Evolutionary conservation across 495 filamentous ascomycete genomes (phyloP), one percentile per base, ranked within the genome.

Genomic region (Penicillium canariense): DNA sequence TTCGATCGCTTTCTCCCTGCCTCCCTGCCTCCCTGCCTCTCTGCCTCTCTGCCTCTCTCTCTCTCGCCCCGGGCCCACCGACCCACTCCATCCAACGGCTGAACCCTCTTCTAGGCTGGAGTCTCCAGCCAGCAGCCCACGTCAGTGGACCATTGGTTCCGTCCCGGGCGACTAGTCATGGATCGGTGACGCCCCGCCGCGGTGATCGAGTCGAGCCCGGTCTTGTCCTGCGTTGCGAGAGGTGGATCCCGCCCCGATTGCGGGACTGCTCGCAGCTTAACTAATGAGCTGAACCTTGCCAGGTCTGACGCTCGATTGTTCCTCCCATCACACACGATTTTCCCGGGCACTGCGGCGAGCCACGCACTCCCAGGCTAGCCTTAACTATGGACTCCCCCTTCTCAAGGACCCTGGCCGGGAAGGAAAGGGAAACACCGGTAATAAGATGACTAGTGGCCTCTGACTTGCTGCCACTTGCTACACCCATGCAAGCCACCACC

Each of bases 61-160:
- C 17, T 12, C 34, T 43, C 44, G 36, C 36, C 30, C 32, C 35
- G 23, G 31, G 15, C 55, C 56, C 54, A 50, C 50, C 6, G 55
- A 59, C 50, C 60, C 60, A 67, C 61, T 61, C 39, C 55, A 64
- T 62, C 64, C 64, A 67, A 67, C 61, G 64, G 55, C 61, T 62
- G 59, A 66, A 62, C 56, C 42, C 52, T 61, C 57, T 44, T 39
- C 54, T 54, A 47, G 53, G 39, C 48, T 54, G 40, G 32, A 32
- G 52, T 35, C 56, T 65, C 59, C 59, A 66, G 52, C 35, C 17
- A 32, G 39, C 36, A 30, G 40, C 31, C 50, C 53, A 56, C 54
- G 39, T 57, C 49, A 54, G 60, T 54, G 60, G 56, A 35, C 55
- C 56, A 63, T 61, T 63, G 63, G 63, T 52, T 49, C 59, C 56